Evolutionary conservation across 352 stramenopile genomes (phyloP).

Genomic region (Phytophthora uliginosa): DNA sequence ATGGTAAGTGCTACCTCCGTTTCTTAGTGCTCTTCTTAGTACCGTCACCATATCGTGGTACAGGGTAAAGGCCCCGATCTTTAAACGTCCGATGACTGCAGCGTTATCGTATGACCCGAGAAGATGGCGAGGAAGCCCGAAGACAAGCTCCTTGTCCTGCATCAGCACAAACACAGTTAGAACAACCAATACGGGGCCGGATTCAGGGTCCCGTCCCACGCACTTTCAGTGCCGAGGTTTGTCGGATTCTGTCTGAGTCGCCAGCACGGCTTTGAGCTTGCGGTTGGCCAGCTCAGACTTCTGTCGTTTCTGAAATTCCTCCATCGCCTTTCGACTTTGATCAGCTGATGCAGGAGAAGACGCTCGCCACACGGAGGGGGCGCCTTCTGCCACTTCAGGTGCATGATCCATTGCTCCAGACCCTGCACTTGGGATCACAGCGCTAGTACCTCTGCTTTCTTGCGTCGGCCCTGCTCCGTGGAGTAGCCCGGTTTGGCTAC

Average conservation of each 20-base stretch:
- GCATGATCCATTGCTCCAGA: conserved; percentile 10
- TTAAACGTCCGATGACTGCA: conserved; percentile 8
- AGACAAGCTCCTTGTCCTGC: conserved; percentile 12
- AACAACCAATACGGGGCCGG: not conserved
- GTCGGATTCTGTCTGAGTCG: conserved; percentile 8
- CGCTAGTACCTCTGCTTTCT: conserved; percentile 12
- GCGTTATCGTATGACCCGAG: conserved; percentile 1
- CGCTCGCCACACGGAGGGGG: not conserved
- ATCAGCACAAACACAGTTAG: not conserved
- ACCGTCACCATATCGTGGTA: conserved; percentile 4
- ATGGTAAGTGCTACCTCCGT: no score
- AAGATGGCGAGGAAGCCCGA: conserved; percentile 1
- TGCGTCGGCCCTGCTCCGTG: conserved; percentile 13
- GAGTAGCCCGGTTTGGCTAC: conserved; percentile 18
- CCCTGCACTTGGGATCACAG: conserved; percentile 9
- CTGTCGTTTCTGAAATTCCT: conserved; percentile 8
- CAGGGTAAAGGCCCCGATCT: not conserved
- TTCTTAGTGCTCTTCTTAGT: no score
- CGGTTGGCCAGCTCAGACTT: conserved; percentile 6
- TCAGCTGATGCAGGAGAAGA: not conserved
- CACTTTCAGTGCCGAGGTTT: conserved; percentile 4
- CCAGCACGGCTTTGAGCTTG: conserved; percentile 8
- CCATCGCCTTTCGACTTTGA: not conserved
- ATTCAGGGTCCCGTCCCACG: not conserved
- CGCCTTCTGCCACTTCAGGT: not conserved